Evolutionary conservation across 345 rosid genomes (phyloP).

Genomic region (Triadica sebifera): DNA sequence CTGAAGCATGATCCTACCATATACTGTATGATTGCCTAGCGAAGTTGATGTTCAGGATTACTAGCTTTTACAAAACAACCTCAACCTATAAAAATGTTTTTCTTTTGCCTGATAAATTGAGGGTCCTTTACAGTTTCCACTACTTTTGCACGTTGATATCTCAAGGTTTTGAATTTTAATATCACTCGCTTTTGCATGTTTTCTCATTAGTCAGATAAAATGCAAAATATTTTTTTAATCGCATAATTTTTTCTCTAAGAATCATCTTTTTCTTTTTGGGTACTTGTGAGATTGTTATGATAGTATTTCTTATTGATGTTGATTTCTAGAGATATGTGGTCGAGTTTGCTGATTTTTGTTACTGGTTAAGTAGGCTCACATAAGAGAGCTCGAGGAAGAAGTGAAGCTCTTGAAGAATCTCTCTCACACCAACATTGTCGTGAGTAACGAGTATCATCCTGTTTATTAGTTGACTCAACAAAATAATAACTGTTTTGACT

Average conservation of each 20-base stretch:
- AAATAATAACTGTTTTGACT: slow-evolving; percentile 21
- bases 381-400: slow-evolving; percentile 92
- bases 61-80: background rate
- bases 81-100: slow-evolving; percentile 4
- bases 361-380: slow-evolving; percentile 55
- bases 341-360: slow-evolving; percentile 22
- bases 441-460: slow-evolving; percentile 36
- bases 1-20: slow-evolving; percentile 5
- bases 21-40: slow-evolving; percentile 10
- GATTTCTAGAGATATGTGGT: slow-evolving; percentile 3
- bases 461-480: slow-evolving; percentile 10
- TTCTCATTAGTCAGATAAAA: background rate
- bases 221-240: background rate
- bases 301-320: slow-evolving; percentile 1
- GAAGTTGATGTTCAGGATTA: background rate
- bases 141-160: background rate
- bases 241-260: background rate
- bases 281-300: background rate
- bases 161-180: background rate
- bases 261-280: background rate
- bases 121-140: slow-evolving; percentile 26
- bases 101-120: background rate
- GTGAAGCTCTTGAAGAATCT: slow-evolving; percentile 88
- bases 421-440: slow-evolving; percentile 89
- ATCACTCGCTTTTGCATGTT: background rate